Evolutionary conservation across 345 rosid species (phyloP), one percentile per base, ranked within the genome.

Genomic region (Xanthoceras sorbifolium): DNA sequence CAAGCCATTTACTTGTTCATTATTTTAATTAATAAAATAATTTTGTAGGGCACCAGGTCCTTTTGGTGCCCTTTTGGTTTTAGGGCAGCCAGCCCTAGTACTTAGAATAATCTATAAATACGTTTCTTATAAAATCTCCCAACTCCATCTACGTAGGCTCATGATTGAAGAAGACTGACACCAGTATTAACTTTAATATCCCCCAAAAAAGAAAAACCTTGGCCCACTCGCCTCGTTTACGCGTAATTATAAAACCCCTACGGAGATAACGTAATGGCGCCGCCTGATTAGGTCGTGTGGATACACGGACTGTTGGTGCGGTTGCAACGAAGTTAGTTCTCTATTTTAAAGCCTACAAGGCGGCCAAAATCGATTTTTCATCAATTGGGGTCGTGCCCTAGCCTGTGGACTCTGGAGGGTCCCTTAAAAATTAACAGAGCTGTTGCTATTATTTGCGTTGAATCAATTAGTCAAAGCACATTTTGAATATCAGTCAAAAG

Each of bases 91-190:
- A 69, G 63, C 62, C 77, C 82, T 48, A 75, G 62, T 44, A 34
- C 71, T 71, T n/a, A n/a, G 34, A 46, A 64, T 52, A 55, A 50
- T n/a, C n/a, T n/a, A n/a, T n/a, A 38, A 6, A 69, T 67, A 57
- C 62, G 52, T 57, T 40, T 26, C 73, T 61, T 40, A 71, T 46
- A 2, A 70, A 52, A 29, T 57, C 25, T 57, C 34, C 29, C 40
- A 25, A 29, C 15, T 20, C 64, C 40, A n/a, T 32, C 44, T 75
- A 57, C 78, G 80, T 67, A 81, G 80, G 57, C 86, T 76, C 85
- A 85, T 79, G 80, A 83, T 85, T 83, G 88, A 83, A n/a, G n/a
- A 76, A 54, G 17, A 29, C 83, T 85, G 82, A 69, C 81, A 66
- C 22, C 23, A 12, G 57, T 73, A 60, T 69, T 55, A 62, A 55